These are phyloP conservation scores for Tetracladium marchalianum DNA, from an alignment of 495 filamentous ascomycete genomes.

Conservation along the genomic window DNA sequence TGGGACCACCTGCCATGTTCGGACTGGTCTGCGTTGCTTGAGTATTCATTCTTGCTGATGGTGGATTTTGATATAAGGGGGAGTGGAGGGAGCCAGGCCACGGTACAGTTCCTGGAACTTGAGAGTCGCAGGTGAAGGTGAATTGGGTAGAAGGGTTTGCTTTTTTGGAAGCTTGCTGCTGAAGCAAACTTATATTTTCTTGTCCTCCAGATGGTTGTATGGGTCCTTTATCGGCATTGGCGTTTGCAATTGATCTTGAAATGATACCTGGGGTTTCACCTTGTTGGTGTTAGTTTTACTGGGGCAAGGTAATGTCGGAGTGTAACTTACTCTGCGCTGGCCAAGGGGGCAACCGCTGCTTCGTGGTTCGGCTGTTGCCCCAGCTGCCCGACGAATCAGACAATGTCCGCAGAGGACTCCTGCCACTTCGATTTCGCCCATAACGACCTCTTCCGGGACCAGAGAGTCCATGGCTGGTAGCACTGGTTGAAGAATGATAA, in stretches of 20 bases:
- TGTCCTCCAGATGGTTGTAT: conserved; percentile 46
- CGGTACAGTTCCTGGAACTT: conserved; percentile 33
- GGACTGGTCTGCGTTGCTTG: conserved; percentile 57
- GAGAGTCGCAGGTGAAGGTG: conserved; percentile 76
- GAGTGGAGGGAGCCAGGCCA: conserved; percentile 29
- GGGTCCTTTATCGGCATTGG: conserved; percentile 67
- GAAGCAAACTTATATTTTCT: conserved; percentile 67
- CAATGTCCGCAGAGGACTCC: conserved; percentile 53
- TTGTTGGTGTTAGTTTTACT: conserved; percentile 4
- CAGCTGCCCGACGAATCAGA: conserved; percentile 43
- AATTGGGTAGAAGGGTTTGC: conserved; percentile 67
- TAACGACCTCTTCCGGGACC: conserved; percentile 54
- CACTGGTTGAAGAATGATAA: conserved; percentile 56
- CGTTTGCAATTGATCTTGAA: conserved; percentile 64
- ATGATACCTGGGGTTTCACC: conserved; percentile 68
- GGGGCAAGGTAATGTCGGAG: not conserved
- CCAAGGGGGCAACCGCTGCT: conserved; percentile 28
- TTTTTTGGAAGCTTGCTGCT: conserved; percentile 53
- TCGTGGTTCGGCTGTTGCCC: conserved; percentile 36
- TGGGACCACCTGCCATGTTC: conserved; percentile 28
- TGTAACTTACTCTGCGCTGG: conserved; percentile 32
- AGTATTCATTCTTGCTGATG: conserved; percentile 30
- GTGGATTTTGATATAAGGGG: conserved; percentile 14
- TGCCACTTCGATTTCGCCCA: conserved; percentile 52
- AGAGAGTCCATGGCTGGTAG: conserved; percentile 15